Percentiles rank a stretch among this genome's conserved stretches.
Conservation (phyloP, 805 yeast species). For the Saturnispora hagleri region DNA sequence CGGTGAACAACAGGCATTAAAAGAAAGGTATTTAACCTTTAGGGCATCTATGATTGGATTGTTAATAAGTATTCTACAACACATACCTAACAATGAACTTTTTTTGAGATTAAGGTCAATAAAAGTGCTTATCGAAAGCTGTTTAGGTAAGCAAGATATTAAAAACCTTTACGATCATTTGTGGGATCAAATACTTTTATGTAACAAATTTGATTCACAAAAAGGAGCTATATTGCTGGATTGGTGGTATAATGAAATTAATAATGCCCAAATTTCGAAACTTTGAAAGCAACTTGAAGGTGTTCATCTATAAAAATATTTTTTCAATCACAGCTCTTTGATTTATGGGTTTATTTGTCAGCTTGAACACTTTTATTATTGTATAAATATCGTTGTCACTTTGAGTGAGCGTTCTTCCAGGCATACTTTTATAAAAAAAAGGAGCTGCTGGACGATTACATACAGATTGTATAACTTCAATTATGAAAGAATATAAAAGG, state of each 20-base stretch:
- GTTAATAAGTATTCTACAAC: conserved; percentile 44
- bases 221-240: conserved; percentile 44
- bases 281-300: conserved; percentile 3
- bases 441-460: too few relatives aligned
- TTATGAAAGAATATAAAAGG: too few relatives aligned
- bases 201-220: conserved; percentile 50
- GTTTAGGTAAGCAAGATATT: conserved; percentile 26
- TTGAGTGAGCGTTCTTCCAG: too few relatives aligned
- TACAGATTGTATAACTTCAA: too few relatives aligned
- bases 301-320: neutral
- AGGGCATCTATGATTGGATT: conserved; percentile 41
- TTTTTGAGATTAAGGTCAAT: conserved; percentile 40
- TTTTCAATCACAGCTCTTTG: too few relatives aligned
- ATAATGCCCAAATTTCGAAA: conserved; percentile 12
- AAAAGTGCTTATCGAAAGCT: conserved; percentile 28
- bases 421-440: too few relatives aligned
- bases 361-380: too few relatives aligned
- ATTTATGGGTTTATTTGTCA: too few relatives aligned
- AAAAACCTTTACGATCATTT: conserved; percentile 31
- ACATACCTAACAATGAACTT: conserved; percentile 35
- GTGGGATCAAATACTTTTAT: conserved; percentile 40
- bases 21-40: conserved; percentile 20
- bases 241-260: conserved; percentile 52
- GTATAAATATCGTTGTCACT: too few relatives aligned
- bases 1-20: conserved; percentile 11